These are phyloP conservation scores for Kodamaea suecica DNA, from an alignment of 1,139 yeast genomes.

Conservation along the genomic window DNA sequence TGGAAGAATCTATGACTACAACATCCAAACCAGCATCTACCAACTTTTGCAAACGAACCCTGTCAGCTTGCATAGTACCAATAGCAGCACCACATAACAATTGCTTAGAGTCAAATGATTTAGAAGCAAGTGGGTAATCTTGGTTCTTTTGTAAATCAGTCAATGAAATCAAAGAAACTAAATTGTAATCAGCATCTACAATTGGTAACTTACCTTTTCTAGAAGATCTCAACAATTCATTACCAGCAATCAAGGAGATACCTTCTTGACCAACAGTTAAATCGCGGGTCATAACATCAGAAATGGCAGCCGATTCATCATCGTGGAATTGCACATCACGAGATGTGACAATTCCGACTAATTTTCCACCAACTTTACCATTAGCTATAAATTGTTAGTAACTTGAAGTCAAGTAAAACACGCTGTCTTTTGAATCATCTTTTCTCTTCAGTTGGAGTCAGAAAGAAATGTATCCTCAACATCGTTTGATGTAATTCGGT, in stretches of 20 bases:
- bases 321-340: conserved; percentile 97
- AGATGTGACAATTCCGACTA: conserved; percentile 92
- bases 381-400: conserved; percentile 51
- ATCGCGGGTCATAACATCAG: conserved; percentile 87
- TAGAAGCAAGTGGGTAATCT: conserved; percentile 91
- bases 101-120: conserved; percentile 90
- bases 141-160: conserved; percentile 96
- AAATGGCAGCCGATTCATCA: conserved; percentile 55
- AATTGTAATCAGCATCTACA: conserved; percentile 70
- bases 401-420: background rate
- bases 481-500: conserved; percentile 97
- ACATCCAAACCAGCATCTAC: conserved; percentile 98
- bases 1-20: conserved; percentile 92
- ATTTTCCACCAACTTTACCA: conserved; percentile 85
- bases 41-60: conserved; percentile 74
- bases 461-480: conserved; percentile 75
- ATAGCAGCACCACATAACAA: conserved; percentile 98
- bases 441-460: no score
- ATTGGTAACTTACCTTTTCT: conserved; percentile 98
- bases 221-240: conserved; percentile 82
- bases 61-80: conserved; percentile 91
- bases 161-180: conserved; percentile 87
- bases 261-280: conserved; percentile 82
- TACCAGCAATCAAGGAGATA: conserved; percentile 79
- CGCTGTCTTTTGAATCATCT: background rate